phyloP scores from a whole-genome alignment of 2,329 filamentous ascomycete species.

The Neospermospora avenae region DNA sequence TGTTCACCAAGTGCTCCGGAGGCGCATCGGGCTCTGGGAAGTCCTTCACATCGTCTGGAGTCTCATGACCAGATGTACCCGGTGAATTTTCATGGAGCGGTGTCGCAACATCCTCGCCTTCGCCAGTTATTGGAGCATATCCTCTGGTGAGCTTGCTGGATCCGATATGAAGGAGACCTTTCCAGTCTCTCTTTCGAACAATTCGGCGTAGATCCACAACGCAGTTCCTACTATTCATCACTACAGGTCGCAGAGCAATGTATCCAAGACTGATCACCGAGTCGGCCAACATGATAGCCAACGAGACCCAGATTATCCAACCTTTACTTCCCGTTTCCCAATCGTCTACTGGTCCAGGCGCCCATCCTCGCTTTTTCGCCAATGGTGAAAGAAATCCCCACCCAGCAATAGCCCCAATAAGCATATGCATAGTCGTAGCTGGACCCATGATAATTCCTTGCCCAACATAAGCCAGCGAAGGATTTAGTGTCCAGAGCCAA shows the following conservation, averaged over 20 bases:
- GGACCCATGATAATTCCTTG: slow-evolving; percentile 99
- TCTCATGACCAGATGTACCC: not conserved
- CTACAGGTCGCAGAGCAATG: slow-evolving; percentile 63
- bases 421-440: slow-evolving; percentile 92
- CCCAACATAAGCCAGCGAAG: slow-evolving; percentile 93
- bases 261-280: slow-evolving; percentile 84
- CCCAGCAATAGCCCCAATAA: slow-evolving; percentile 81
- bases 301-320: slow-evolving; percentile 96
- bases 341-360: slow-evolving; percentile 77
- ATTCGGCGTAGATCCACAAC: slow-evolving; percentile 32
- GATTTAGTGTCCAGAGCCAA: slow-evolving; percentile 96
- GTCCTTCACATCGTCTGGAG: slow-evolving; percentile 26
- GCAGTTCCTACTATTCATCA: slow-evolving; percentile 44
- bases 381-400: slow-evolving; percentile 90
- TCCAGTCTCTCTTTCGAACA: slow-evolving; percentile 32
- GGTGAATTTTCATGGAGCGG: slow-evolving; percentile 14
- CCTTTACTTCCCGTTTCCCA: slow-evolving; percentile 95
- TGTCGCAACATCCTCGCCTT: slow-evolving; percentile 24
- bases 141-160: slow-evolving; percentile 21
- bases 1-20: slow-evolving; percentile 74
- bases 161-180: slow-evolving; percentile 25
- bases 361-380: slow-evolving; percentile 84
- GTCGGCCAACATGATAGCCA: slow-evolving; percentile 96
- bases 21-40: slow-evolving; percentile 69
- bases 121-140: slow-evolving; percentile 29